These are phyloP conservation scores for Sphaerulina musiva DNA, from an alignment of 2,329 filamentous ascomycete genomes.

Conservation along the genomic window DNA sequence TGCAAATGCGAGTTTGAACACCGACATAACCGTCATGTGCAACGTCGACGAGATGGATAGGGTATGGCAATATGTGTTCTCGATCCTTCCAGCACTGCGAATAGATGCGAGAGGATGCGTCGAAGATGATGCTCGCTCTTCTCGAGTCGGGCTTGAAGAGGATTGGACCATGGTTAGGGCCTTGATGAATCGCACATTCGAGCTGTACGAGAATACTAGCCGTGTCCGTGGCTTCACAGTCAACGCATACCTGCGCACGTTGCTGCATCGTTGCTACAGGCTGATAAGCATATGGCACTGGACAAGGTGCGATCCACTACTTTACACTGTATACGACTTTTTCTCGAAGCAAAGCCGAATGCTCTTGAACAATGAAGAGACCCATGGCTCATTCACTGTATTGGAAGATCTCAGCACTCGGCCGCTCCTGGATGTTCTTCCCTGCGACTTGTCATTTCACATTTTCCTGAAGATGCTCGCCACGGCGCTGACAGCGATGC, in stretches of 20 bases:
- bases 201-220: conserved; percentile 42
- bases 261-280: conserved; percentile 48
- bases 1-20: conserved; percentile 34
- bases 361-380: conserved; percentile 48
- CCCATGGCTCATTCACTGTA: conserved; percentile 48
- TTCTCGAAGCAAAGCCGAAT: conserved; percentile 50
- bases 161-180: conserved; percentile 47
- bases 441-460: conserved; percentile 51
- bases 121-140: conserved; percentile 32
- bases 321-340: conserved; percentile 53
- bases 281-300: conserved; percentile 53
- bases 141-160: conserved; percentile 30
- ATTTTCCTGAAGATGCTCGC: conserved; percentile 54
- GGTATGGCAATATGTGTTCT: conserved; percentile 44
- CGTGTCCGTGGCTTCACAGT: conserved; percentile 39
- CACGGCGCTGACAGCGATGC: conserved; percentile 45
- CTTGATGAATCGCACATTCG: conserved; percentile 44
- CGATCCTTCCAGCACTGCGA: conserved; percentile 48
- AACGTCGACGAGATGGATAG: conserved; percentile 33
- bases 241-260: conserved; percentile 50
- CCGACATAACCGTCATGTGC: conserved; percentile 16
- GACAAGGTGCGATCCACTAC: conserved; percentile 49
- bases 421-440: conserved; percentile 40
- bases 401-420: conserved; percentile 45
- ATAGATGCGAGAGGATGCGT: conserved; percentile 43